Evolutionary conservation across 1,139 yeast genomes (phyloP).

Genomic region (Zygotorulaspora mrakii): DNA sequence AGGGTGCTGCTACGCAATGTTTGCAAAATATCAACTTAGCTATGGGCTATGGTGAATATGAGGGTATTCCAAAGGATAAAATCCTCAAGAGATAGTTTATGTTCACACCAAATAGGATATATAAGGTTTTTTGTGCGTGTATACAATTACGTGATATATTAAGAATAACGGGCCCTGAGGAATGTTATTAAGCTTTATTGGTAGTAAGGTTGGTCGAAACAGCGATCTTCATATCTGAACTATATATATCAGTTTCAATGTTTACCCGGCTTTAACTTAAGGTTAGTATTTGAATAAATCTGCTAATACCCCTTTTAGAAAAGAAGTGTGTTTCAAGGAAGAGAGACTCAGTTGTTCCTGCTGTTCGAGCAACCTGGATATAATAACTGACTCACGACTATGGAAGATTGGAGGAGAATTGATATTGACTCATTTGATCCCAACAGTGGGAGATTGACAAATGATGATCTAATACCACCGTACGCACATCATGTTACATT

Average conservation of each 20-base stretch:
- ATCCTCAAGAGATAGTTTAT: too few relatives aligned
- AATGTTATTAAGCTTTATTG: too few relatives aligned
- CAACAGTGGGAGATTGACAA: slow-evolving; percentile 59
- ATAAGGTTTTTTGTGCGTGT: too few relatives aligned
- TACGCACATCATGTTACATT: slow-evolving; percentile 42
- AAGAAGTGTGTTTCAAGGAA: too few relatives aligned
- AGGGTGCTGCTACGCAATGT: slow-evolving; percentile 99
- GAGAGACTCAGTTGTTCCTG: too few relatives aligned
- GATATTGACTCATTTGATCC: slow-evolving; percentile 90
- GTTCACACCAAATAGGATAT: too few relatives aligned
- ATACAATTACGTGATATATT: too few relatives aligned
- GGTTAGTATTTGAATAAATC: not conserved
- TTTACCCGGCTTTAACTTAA: not conserved
- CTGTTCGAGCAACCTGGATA: too few relatives aligned
- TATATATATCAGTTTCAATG: not conserved
- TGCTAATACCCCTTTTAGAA: not conserved
- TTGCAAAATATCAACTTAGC: slow-evolving; percentile 90
- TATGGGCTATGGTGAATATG: slow-evolving; percentile 87
- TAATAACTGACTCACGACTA: slow-evolving; percentile 8
- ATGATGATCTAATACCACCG: slow-evolving; percentile 61
- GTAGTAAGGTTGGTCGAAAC: too few relatives aligned
- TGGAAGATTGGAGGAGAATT: slow-evolving; percentile 64
- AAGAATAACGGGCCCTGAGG: too few relatives aligned
- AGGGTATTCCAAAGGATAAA: slow-evolving; percentile 70
- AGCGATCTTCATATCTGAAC: not conserved